Evolutionary conservation across 495 filamentous ascomycete species (phyloP).

Genomic region (Aspergillus mulundensis): DNA sequence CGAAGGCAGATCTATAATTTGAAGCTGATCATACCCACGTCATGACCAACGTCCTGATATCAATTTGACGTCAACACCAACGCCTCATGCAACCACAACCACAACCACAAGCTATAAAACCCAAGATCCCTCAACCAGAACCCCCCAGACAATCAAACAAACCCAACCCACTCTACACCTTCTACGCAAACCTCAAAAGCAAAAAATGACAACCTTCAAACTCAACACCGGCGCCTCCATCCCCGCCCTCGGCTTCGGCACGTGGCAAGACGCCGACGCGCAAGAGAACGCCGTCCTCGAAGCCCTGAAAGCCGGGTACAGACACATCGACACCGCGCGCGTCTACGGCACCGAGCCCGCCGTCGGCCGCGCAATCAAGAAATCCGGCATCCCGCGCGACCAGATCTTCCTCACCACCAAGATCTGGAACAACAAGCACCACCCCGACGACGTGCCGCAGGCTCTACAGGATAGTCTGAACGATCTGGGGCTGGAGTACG

Average conservation of each 20-base stretch:
- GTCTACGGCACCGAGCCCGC: conserved; percentile 50
- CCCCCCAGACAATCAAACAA: neutral
- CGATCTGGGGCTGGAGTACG: conserved; percentile 59
- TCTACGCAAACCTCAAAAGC: neutral
- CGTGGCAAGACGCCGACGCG: conserved; percentile 46
- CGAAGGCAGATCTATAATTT: neutral
- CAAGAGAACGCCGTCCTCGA: conserved; percentile 45
- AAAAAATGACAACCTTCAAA: conserved; percentile 33
- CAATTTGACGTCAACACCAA: conserved; percentile 14
- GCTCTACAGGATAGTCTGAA: conserved; percentile 58
- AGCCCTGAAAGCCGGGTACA: conserved; percentile 55
- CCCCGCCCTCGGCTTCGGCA: conserved; percentile 45
- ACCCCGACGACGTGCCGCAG: conserved; percentile 54
- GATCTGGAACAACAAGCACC: conserved; percentile 66
- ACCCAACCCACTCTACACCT: neutral
- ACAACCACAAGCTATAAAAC: conserved; percentile 1
- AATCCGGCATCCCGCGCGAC: conserved; percentile 51
- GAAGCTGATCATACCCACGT: neutral
- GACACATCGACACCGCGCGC: conserved; percentile 56
- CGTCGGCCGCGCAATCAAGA: conserved; percentile 55
- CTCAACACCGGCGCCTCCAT: conserved; percentile 51
- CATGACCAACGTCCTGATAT: conserved; percentile 1
- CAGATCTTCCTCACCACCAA: conserved; percentile 69
- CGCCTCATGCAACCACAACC: neutral
- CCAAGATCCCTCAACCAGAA: neutral